Percentiles rank a stretch among this genome's conserved stretches.
These are phyloP conservation scores for Cytospora paraplurivora DNA, from an alignment of 2,329 filamentous ascomycete species.

Conservation along the genomic window DNA sequence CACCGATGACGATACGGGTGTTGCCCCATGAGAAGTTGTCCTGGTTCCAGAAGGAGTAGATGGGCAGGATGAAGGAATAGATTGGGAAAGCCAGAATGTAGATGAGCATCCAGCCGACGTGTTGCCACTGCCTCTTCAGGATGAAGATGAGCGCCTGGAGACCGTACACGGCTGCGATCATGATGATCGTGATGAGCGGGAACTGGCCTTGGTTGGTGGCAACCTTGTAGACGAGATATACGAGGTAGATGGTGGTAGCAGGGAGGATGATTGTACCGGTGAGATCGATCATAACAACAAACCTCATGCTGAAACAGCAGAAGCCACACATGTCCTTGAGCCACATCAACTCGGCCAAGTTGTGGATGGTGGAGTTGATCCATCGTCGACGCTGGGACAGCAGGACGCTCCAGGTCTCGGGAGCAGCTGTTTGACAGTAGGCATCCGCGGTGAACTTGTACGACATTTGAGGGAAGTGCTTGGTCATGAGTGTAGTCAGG, in stretches of 20 bases:
- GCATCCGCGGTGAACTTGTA: constrained; percentile 96
- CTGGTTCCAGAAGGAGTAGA: constrained; percentile 99
- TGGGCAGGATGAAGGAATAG: constrained; percentile 84
- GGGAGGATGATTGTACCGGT: constrained; percentile 91
- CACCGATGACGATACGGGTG: constrained; percentile 94
- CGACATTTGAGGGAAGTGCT: constrained; percentile 92
- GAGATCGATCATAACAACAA: constrained; percentile 92
- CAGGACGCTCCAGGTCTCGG: constrained; percentile 90
- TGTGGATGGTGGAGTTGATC: constrained; percentile 99
- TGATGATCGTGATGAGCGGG: constrained; percentile 82
- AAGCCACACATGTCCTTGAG: constrained; percentile 96
- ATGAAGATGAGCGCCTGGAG: constrained; percentile 96
- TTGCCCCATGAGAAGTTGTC: constrained; percentile 99
- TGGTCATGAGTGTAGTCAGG: constrained; percentile 96
- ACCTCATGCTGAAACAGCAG: constrained; percentile 98
- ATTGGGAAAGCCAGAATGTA: constrained; percentile 95
- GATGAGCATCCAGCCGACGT: constrained; percentile 99
- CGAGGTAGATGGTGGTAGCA: constrained; percentile 83
- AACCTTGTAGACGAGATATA: constrained; percentile 81
- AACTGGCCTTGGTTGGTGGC: constrained; percentile 71
- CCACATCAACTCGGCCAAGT: constrained; percentile 85
- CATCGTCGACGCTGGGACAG: constrained; percentile 97
- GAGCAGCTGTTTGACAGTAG: constrained; percentile 89
- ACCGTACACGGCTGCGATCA: constrained; percentile 91
- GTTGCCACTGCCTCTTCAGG: constrained; percentile 95